phyloP scores from a whole-genome alignment of 1,284 basidiomycete genomes.

The Ustilago loliicola region DNA sequence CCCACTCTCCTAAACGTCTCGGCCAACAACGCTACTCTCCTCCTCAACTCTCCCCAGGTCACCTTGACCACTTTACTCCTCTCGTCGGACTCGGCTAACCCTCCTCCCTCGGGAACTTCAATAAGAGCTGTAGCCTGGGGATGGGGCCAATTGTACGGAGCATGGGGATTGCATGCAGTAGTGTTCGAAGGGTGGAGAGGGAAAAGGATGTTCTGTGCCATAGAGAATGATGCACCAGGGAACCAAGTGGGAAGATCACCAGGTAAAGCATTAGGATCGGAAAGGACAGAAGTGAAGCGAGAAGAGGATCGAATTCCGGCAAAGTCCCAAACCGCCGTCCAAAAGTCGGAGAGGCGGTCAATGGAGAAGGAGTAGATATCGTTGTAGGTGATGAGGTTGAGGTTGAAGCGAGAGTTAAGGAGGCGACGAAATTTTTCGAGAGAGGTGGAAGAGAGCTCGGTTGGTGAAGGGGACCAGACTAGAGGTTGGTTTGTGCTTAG shows the following conservation, averaged over 20 bases:
- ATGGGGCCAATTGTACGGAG: conserved; percentile 52
- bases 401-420: conserved; percentile 42
- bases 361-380: conserved; percentile 56
- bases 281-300: conserved; percentile 40
- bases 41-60: conserved; percentile 50
- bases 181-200: conserved; percentile 53
- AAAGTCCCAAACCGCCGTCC: conserved; percentile 52
- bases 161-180: conserved; percentile 43
- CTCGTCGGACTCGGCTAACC: conserved; percentile 22
- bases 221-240: conserved; percentile 41
- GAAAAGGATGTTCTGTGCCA: conserved; percentile 55
- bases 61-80: conserved; percentile 21
- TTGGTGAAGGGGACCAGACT: conserved; percentile 41
- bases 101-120: conserved; percentile 51
- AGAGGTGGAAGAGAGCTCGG: conserved; percentile 33
- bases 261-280: conserved; percentile 47
- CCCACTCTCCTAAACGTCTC: conserved; percentile 43
- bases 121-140: conserved; percentile 24
- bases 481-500: conserved; percentile 25
- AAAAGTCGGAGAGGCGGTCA: conserved; percentile 46
- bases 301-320: conserved; percentile 38
- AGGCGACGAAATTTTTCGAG: conserved; percentile 52
- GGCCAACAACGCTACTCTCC: conserved; percentile 43
- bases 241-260: conserved; percentile 52
- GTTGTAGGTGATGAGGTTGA: conserved; percentile 47